Evolutionary conservation across 2,329 filamentous ascomycete species (phyloP).

Genomic region (Diplodia corticola): DNA sequence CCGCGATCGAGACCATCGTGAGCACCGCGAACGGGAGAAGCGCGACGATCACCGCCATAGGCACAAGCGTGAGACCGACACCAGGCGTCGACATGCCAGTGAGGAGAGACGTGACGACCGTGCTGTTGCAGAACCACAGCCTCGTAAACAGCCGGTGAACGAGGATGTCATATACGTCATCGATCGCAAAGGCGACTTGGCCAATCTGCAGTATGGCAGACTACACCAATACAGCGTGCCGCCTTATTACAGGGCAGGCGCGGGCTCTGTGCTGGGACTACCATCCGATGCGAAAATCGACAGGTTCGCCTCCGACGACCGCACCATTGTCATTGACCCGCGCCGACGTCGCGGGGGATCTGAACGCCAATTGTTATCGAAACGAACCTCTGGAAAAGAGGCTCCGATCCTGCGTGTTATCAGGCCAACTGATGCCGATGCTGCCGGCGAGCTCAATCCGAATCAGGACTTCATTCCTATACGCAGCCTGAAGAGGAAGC

Average conservation of each 20-base stretch:
- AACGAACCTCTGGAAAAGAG: slow-evolving; percentile 27
- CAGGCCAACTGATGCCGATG: slow-evolving; percentile 15
- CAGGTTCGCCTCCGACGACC: slow-evolving; percentile 59
- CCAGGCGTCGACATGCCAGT: neutral
- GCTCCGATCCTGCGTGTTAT: slow-evolving; percentile 36
- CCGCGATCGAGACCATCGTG: neutral
- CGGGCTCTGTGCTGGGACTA: slow-evolving; percentile 70
- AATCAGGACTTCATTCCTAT: slow-evolving; percentile 37
- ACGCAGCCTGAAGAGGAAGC: slow-evolving; percentile 30
- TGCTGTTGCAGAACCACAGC: neutral
- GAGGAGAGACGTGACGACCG: neutral
- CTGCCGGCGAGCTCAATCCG: slow-evolving; percentile 15
- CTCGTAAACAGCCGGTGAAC: neutral
- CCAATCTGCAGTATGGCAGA: slow-evolving; percentile 73
- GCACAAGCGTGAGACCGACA: neutral
- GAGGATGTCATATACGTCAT: slow-evolving; percentile 46
- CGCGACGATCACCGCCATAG: neutral
- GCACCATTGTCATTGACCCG: slow-evolving; percentile 39
- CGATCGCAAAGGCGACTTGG: slow-evolving; percentile 74
- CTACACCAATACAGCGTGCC: slow-evolving; percentile 73
- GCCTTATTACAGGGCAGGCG: slow-evolving; percentile 66
- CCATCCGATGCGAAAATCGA: slow-evolving; percentile 64
- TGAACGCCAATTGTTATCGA: slow-evolving; percentile 47
- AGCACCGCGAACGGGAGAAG: neutral
- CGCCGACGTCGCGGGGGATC: slow-evolving; percentile 44